These are phyloP conservation scores for Filobasidium wieringae DNA, from an alignment of 768 basidiomycete species.

Conservation along the genomic window DNA sequence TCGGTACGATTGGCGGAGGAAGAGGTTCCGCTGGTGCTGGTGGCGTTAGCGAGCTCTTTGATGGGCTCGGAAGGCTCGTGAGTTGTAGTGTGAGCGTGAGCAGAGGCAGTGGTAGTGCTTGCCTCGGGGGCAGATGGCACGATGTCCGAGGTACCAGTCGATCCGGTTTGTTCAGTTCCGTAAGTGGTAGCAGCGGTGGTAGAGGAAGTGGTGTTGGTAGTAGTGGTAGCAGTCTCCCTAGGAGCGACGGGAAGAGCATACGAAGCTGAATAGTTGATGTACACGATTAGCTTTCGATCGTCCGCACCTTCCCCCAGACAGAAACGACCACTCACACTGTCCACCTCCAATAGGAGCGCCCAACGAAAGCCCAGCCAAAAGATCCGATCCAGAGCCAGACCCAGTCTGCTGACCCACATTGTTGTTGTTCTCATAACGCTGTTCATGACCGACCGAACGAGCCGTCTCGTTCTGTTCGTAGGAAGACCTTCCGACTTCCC, in stretches of 20 bases:
- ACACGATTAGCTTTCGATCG: neutral
- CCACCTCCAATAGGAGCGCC: conserved; percentile 10
- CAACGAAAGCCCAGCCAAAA: neutral
- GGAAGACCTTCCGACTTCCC: too few relatives aligned
- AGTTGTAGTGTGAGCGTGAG: neutral
- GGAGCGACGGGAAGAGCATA: neutral
- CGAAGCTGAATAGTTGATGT: neutral
- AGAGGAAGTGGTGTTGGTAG: conserved; percentile 4
- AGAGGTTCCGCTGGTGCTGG: neutral
- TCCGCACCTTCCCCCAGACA: neutral
- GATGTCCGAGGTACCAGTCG: too few relatives aligned
- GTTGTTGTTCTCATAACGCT: neutral
- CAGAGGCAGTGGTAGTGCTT: conserved; percentile 4
- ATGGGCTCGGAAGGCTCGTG: conserved; percentile 1
- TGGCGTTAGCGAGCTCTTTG: neutral
- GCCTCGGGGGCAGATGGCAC: too few relatives aligned
- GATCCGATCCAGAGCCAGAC: neutral
- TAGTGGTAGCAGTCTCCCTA: neutral
- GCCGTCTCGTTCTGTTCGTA: too few relatives aligned
- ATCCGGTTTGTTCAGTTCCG: neutral
- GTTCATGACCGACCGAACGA: neutral
- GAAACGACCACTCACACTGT: neutral
- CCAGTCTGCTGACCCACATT: neutral
- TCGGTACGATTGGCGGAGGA: neutral
- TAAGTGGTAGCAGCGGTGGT: neutral